phyloP scores from a whole-genome alignment of 345 rosid genomes.

The Gossypium sturtianum region DNA sequence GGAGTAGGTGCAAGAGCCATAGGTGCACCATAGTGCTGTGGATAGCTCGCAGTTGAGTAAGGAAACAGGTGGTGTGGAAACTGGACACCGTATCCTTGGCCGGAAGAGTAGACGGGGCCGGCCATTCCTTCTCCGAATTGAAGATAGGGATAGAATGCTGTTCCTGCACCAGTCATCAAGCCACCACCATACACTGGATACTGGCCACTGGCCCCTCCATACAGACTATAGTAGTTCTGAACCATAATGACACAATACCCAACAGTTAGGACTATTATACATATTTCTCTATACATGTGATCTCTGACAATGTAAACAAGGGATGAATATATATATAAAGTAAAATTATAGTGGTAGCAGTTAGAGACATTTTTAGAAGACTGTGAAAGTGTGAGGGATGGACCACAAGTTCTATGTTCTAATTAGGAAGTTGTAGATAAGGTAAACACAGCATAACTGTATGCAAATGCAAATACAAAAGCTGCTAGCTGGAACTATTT shows the following conservation, averaged over 20 bases:
- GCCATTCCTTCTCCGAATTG: conserved; percentile 68
- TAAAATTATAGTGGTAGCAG: not conserved
- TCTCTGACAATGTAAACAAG: not conserved
- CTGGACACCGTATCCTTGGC: conserved; percentile 55
- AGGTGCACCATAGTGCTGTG: conserved; percentile 68
- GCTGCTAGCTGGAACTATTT: not conserved
- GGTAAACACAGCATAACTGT: not conserved
- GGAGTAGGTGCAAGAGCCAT: conserved; percentile 82
- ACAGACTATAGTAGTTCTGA: conserved; percentile 80
- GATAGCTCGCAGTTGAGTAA: conserved; percentile 56
- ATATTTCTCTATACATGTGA: not conserved
- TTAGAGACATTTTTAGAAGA: not conserved
- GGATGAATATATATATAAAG: not conserved
- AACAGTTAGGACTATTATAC: not conserved
- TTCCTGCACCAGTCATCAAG: conserved; percentile 41
- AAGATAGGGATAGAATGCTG: conserved; percentile 77
- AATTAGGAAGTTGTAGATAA: conserved; percentile 2
- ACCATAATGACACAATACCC: conserved; percentile 3
- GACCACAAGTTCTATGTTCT: not conserved
- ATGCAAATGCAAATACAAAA: not conserved
- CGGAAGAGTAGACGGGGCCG: conserved; percentile 46
- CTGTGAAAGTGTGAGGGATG: not conserved
- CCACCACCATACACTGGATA: conserved; percentile 73
- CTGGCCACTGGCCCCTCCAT: conserved; percentile 75
- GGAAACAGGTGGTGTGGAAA: conserved; percentile 77